These are phyloP conservation scores for Cymbidium sinense DNA, from an alignment of 106 monocot genomes.

Conservation along the genomic window DNA sequence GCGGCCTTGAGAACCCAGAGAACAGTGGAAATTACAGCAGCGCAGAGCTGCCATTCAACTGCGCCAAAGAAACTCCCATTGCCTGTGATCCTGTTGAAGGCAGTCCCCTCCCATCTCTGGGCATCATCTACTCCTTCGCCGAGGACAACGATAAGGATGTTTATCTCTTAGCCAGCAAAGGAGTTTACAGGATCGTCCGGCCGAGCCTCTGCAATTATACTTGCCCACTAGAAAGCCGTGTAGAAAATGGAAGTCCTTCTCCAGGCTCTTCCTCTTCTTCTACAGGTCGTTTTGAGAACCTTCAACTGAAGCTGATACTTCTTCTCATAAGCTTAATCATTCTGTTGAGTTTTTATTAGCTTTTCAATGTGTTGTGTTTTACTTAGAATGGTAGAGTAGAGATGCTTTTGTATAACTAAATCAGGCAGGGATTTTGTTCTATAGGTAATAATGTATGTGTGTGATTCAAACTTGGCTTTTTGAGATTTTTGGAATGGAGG, in stretches of 20 bases:
- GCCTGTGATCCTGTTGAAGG: slow-evolving; percentile 46
- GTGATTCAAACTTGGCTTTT: neutral
- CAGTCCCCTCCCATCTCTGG: slow-evolving; percentile 52
- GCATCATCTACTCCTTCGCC: slow-evolving; percentile 76
- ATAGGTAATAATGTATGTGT: neutral
- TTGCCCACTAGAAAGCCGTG: slow-evolving; percentile 46
- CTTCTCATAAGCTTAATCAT: neutral
- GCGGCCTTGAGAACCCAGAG: slow-evolving; percentile 50
- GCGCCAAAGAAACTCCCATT: slow-evolving; percentile 66
- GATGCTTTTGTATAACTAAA: neutral
- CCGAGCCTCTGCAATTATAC: slow-evolving; percentile 69
- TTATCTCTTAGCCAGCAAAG: slow-evolving; percentile 59
- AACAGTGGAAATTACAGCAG: slow-evolving; percentile 78
- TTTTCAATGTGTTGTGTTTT: neutral
- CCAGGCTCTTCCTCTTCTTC: slow-evolving; percentile 16
- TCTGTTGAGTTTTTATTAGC: neutral
- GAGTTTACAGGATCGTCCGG: slow-evolving; percentile 68
- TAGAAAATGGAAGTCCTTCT: slow-evolving; percentile 12
- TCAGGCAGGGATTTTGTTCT: neutral
- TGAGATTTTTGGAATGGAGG: neutral
- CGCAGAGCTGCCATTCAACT: slow-evolving; percentile 40
- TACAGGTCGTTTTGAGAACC: neutral
- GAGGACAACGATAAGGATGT: slow-evolving; percentile 80
- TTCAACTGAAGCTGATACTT: neutral
- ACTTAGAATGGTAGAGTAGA: neutral